Evolutionary conservation across 202 grass and related monocot genomes (phyloP), one percentile per base, ranked within the genome.

Genomic region (Setaria viridis): DNA sequence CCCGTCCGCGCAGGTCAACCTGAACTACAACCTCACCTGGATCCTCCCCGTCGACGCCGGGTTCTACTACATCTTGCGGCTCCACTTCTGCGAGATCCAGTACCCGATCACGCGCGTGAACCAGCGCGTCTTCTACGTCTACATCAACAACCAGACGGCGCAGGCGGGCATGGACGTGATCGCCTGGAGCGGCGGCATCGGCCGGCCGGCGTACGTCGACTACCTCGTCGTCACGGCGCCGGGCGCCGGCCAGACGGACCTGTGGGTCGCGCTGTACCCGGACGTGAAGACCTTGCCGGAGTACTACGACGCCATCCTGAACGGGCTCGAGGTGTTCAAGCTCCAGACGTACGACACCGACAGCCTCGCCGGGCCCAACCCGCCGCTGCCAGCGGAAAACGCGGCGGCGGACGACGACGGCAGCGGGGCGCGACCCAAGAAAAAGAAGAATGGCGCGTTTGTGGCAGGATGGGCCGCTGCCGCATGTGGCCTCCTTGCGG

Each of bases 301-400:
- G 68, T 89, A 85, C 63, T 93, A 29, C 62, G 95, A 98, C 85
- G 85, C 93, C 14, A 87, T 95, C 47, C 90, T 98, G 13, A 98
- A 98, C 55, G 95, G 95, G 13, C 85, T 98, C 58, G 93, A 98
- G 95, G 91, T 95, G 7, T 98, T 93, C 88, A 98, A 98, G 62
- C 73, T 98, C 39, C 84, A 86, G 32, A 88, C 4, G 4, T 45
- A 70, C 42, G 50, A 15, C 14, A 48, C 17, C 54, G 34, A 74
- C 63, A 92, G 50, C 73, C 89, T 98, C 62, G 93, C 93, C 3
- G 93, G 85, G 1, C 69, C 84, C 2, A 95, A 89, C 70, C 95
- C 87, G 35, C 29, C 43, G 50, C 55, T 74, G 48, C 50, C 43
- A 41, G 39, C 9, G 2, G 11, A 1, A 12, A 56, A 2, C 37